phyloP scores from a whole-genome alignment of 768 basidiomycete species.

The Hypsizygus marmoreus region DNA sequence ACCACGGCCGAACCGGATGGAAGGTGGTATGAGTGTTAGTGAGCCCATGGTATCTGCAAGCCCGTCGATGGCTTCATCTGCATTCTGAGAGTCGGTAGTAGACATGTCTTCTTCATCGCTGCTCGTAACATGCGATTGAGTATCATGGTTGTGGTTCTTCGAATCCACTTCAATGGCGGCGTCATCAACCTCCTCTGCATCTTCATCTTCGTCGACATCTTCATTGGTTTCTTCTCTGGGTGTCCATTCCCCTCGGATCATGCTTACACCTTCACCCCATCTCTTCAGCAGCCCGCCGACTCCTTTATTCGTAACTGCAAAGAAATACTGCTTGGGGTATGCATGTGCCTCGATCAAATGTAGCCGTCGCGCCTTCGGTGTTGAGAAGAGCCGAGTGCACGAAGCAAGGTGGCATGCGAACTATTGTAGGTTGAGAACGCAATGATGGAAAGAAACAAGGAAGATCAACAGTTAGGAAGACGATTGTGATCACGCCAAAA shows the following conservation, averaged over 20 bases:
- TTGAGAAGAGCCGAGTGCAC: constrained; percentile 62
- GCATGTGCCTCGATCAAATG: constrained; percentile 83
- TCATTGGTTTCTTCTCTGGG: constrained; percentile 28
- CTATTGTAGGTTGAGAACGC: constrained; percentile 31
- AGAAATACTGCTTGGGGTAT: constrained; percentile 90
- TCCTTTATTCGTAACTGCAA: constrained; percentile 89
- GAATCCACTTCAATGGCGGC: constrained; percentile 12
- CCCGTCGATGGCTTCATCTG: constrained; percentile 40
- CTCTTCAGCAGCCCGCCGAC: constrained; percentile 75
- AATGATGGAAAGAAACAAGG: constrained; percentile 5
- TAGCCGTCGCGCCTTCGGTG: constrained; percentile 74
- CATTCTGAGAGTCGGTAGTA: constrained; percentile 5
- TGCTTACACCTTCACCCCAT: constrained; percentile 85
- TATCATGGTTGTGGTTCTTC: constrained; percentile 27
- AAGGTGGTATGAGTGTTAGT: constrained; percentile 63
- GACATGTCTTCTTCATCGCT: constrained; percentile 13
- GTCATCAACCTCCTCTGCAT: constrained; percentile 26
- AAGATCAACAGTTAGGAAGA: neutral
- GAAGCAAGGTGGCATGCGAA: constrained; percentile 76
- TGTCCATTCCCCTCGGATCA: constrained; percentile 77
- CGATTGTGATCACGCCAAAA: neutral
- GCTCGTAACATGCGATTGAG: constrained; percentile 20
- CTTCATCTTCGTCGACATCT: constrained; percentile 30
- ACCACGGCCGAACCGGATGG: constrained; percentile 76
- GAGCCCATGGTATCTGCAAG: constrained; percentile 49